A percentile compares a stretch with the other conserved stretches of the same genome.
Evolutionary conservation across 305 asterid genomes (phyloP).

Genomic region (Fraxinus floribunda): DNA sequence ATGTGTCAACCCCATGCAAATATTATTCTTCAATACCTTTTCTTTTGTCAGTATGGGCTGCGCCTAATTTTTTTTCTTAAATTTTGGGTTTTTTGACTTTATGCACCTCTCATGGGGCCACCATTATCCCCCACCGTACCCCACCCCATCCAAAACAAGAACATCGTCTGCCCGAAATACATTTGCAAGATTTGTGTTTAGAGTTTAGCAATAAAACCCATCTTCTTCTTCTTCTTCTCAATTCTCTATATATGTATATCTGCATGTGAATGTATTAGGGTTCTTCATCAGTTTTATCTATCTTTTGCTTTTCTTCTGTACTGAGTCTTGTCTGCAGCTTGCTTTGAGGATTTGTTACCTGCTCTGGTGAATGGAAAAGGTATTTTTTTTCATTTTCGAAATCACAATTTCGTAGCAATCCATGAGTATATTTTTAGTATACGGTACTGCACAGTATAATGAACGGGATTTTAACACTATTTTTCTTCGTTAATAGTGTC

Average conservation of each 20-base stretch:
- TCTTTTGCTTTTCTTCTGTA: background rate
- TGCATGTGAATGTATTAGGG: background rate
- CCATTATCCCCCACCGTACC: background rate
- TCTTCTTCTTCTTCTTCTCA: background rate
- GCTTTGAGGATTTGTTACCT: background rate
- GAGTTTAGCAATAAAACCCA: background rate
- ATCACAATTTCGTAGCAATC: background rate
- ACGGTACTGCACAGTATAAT: background rate
- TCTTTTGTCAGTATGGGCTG: constrained; percentile 26
- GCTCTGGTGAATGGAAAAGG: background rate
- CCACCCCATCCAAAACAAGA: background rate
- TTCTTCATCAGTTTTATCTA: background rate
- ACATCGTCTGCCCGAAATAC: background rate
- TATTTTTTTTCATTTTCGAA: background rate
- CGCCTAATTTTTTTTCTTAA: background rate
- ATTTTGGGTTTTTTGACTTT: constrained; percentile 17
- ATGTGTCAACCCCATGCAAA: constrained; percentile 44
- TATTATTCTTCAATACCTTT: background rate
- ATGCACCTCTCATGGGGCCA: constrained; percentile 17
- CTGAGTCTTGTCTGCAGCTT: background rate
- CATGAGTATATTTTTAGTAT: background rate
- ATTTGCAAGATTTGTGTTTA: constrained; percentile 2
- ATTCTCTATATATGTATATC: background rate
- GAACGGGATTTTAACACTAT: background rate
- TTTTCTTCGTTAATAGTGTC: background rate